Conservation (phyloP, 768 basidiomycete genomes). For the Dictyophora rubrovolvata region DNA sequence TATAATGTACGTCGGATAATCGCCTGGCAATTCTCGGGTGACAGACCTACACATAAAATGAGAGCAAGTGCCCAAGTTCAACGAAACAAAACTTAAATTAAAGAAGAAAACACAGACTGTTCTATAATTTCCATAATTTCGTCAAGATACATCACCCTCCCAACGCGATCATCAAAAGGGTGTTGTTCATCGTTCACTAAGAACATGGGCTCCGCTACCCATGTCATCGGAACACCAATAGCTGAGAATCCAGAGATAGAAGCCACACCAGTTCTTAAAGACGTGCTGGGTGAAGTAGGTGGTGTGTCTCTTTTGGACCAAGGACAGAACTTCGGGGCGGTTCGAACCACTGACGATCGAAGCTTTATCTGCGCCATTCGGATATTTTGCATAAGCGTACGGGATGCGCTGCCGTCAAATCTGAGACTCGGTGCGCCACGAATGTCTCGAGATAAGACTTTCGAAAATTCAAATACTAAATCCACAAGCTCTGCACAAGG, state of each 20-base stretch:
- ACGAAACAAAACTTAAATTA: neutral
- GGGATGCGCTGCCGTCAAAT: neutral
- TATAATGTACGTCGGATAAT: constrained; percentile 55
- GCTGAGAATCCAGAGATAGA: neutral
- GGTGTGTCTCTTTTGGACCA: constrained; percentile 17
- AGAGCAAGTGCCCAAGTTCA: neutral
- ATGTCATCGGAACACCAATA: neutral
- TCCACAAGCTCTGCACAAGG: constrained; percentile 46
- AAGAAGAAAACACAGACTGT: constrained; percentile 16
- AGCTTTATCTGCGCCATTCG: constrained; percentile 40
- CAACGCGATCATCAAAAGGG: constrained; percentile 15
- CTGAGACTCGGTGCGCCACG: constrained; percentile 26
- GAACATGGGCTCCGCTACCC: constrained; percentile 19
- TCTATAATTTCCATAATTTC: constrained; percentile 13
- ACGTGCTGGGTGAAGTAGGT: neutral
- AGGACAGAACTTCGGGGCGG: constrained; percentile 51
- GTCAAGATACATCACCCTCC: constrained; percentile 23
- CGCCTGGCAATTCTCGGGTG: constrained; percentile 60
- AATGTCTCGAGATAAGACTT: constrained; percentile 34
- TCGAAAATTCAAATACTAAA: constrained; percentile 36
- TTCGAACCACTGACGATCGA: constrained; percentile 34
- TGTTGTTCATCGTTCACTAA: constrained; percentile 30
- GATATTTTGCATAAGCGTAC: constrained; percentile 27
- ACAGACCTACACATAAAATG: constrained; percentile 36
- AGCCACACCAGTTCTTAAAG: neutral